These are phyloP conservation scores for Oehlia diaphana DNA, from an alignment of 192 early-diverging fungal genomes.

Conservation along the genomic window DNA sequence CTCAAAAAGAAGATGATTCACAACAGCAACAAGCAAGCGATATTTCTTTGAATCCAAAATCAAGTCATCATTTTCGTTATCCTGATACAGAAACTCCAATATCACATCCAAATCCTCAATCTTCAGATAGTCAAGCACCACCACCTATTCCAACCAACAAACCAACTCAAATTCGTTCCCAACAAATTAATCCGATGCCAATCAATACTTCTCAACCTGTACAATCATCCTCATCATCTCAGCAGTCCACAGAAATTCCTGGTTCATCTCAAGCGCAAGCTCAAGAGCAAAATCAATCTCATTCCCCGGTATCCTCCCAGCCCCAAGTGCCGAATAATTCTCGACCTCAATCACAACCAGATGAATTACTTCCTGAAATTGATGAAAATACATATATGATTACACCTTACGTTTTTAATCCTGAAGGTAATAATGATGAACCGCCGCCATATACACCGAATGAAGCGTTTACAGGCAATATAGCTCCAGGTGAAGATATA, in stretches of 20 bases:
- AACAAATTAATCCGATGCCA: neutral
- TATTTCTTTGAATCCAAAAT: neutral
- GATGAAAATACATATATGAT: neutral
- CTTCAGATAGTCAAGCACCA: neutral
- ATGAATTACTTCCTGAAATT: no score
- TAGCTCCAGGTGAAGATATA: neutral
- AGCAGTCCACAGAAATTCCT: neutral
- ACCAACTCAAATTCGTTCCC: neutral
- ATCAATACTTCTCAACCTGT: neutral
- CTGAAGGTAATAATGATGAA: neutral
- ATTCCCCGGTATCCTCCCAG: neutral
- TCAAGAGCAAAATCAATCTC: no score
- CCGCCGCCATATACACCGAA: neutral
- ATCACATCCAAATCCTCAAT: neutral
- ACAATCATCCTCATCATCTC: neutral
- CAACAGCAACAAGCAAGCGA: neutral
- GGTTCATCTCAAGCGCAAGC: neutral
- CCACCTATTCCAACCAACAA: neutral
- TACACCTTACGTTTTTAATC: no score
- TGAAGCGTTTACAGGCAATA: neutral
- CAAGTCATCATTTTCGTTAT: neutral
- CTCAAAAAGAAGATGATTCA: neutral
- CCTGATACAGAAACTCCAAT: neutral
- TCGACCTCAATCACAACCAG: neutral
- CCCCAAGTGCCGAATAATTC: neutral